Conservation (phyloP, 148 eudicot genomes). For the Camellia lanceoleosa region DNA sequence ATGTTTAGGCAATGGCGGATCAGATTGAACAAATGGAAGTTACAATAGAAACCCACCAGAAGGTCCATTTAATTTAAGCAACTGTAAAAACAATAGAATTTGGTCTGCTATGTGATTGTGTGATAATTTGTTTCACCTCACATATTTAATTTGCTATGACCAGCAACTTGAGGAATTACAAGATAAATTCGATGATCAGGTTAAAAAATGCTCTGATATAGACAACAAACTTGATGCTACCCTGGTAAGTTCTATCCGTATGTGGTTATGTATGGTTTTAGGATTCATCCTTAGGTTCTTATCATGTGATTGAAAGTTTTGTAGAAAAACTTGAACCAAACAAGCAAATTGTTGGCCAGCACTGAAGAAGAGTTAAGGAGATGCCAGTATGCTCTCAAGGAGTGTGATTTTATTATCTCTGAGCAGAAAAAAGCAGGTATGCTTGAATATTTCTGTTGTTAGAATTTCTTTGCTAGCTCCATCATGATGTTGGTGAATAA, state of each 20-base stretch:
- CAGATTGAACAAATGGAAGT: constrained; percentile 79
- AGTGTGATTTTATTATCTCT: constrained; percentile 50
- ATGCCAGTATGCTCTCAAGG: constrained; percentile 46
- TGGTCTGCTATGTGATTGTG: neutral
- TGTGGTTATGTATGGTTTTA: neutral
- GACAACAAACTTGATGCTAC: constrained; percentile 53
- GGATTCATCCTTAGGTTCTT: neutral
- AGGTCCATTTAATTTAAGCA: constrained; percentile 32
- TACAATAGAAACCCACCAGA: constrained; percentile 60
- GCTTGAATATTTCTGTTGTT: neutral
- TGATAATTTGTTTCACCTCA: neutral
- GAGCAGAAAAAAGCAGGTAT: constrained; percentile 60
- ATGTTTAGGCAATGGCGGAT: constrained; percentile 69
- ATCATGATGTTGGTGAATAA: neutral
- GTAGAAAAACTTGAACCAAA: constrained; percentile 45
- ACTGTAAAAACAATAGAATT: neutral
- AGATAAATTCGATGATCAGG: constrained; percentile 51
- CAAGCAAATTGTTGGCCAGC: constrained; percentile 35
- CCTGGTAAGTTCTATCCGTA: constrained; percentile 27
- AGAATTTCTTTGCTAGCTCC: neutral
- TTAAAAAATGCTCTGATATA: constrained; percentile 48
- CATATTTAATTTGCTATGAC: neutral
- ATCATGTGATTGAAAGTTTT: constrained; percentile 6
- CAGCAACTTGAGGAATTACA: constrained; percentile 66
- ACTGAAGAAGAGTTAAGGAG: constrained; percentile 44